Conservation (phyloP, 192 early-diverging fungal genomes). For the Backusella tuberculispora region DNA sequence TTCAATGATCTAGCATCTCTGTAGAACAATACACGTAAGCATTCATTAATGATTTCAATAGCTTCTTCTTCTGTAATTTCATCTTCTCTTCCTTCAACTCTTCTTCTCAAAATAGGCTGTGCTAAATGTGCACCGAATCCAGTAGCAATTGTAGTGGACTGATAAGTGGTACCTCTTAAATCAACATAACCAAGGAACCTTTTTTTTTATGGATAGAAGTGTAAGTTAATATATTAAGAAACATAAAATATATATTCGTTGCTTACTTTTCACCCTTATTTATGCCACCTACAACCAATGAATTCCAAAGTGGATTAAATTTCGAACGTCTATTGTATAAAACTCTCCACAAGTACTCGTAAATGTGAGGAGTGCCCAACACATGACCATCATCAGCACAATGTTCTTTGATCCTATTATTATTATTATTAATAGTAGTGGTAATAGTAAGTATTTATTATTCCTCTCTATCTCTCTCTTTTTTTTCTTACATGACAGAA, state of each 20-base stretch:
- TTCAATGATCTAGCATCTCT: slow-evolving; percentile 93
- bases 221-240: not conserved
- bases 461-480: not conserved
- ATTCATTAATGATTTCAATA: slow-evolving; percentile 78
- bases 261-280: slow-evolving; percentile 72
- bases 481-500: slow-evolving; percentile 61
- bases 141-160: slow-evolving; percentile 89
- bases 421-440: not conserved
- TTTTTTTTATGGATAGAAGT: not conserved
- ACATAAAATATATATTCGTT: not conserved
- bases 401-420: slow-evolving; percentile 80
- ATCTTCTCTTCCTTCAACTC: slow-evolving; percentile 84
- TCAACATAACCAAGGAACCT: slow-evolving; percentile 92
- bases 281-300: slow-evolving; percentile 87
- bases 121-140: slow-evolving; percentile 92
- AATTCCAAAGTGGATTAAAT: slow-evolving; percentile 96
- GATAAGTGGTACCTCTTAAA: slow-evolving; percentile 92
- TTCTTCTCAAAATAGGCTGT: slow-evolving; percentile 90
- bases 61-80: slow-evolving; percentile 92
- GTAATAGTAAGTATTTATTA: slow-evolving; percentile 24
- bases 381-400: slow-evolving; percentile 89
- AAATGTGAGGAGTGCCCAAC: slow-evolving; percentile 84
- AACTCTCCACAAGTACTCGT: slow-evolving; percentile 87
- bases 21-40: slow-evolving; percentile 94
- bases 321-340: slow-evolving; percentile 92